These are phyloP conservation scores for Metarhizium album DNA, from an alignment of 2,329 filamentous ascomycete genomes.

Conservation along the genomic window DNA sequence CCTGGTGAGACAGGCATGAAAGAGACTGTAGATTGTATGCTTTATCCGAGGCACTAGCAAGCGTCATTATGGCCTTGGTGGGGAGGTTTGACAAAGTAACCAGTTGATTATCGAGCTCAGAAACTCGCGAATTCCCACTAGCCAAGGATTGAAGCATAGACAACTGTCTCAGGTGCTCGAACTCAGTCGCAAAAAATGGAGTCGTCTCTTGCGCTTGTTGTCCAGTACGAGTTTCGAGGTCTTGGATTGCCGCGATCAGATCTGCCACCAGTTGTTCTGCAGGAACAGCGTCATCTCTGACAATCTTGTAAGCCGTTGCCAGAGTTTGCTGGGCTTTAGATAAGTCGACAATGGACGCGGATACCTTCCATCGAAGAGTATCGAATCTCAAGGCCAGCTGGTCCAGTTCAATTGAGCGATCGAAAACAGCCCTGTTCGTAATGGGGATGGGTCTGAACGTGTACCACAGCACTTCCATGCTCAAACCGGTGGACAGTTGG, in stretches of 20 bases:
- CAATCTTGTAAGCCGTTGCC: constrained; percentile 43
- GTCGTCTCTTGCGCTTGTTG: constrained; percentile 28
- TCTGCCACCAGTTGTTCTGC: constrained; percentile 37
- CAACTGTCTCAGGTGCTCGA: constrained; percentile 46
- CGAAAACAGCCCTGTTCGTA: constrained; percentile 31
- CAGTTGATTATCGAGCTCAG: constrained; percentile 24
- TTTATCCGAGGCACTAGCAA: constrained; percentile 22
- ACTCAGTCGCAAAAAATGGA: constrained; percentile 43
- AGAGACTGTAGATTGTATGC: constrained; percentile 34
- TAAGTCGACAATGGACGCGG: constrained; percentile 39
- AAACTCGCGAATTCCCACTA: neutral
- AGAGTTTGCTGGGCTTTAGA: constrained; percentile 43
- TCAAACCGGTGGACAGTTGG: constrained; percentile 61
- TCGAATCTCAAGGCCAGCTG: constrained; percentile 50
- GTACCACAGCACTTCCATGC: constrained; percentile 73
- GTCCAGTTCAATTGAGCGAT: constrained; percentile 40
- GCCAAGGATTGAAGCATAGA: constrained; percentile 27
- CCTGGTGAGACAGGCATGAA: constrained; percentile 33
- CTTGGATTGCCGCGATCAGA: constrained; percentile 39
- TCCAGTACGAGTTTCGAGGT: constrained; percentile 36
- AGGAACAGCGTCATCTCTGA: constrained; percentile 31
- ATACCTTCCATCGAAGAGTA: constrained; percentile 45
- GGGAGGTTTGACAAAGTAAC: constrained; percentile 36
- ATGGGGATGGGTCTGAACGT: constrained; percentile 54
- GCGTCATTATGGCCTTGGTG: constrained; percentile 22